Conservation (phyloP, 2,329 filamentous ascomycete genomes). For the Ophiostoma himal-ulmi region DNA sequence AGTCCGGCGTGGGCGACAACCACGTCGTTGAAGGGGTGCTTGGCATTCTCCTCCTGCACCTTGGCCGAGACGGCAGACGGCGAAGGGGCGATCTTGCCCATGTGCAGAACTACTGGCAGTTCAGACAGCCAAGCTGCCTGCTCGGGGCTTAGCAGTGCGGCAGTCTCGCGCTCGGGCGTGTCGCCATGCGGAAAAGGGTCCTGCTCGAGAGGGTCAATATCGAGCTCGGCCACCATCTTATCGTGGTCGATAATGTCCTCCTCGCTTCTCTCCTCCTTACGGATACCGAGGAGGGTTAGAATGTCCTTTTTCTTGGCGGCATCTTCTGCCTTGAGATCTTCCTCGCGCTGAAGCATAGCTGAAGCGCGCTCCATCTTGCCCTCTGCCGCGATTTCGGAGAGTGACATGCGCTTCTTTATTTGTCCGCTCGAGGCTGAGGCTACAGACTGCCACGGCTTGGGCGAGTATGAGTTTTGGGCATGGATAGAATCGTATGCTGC, state of each 20-base stretch:
- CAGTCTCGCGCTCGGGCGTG: slow-evolving; percentile 38
- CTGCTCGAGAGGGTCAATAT: slow-evolving; percentile 20
- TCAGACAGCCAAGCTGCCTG: slow-evolving; percentile 64
- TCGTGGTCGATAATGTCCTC: slow-evolving; percentile 23
- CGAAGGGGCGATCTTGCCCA: slow-evolving; percentile 50
- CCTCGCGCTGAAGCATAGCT: slow-evolving; percentile 27
- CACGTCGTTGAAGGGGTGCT: slow-evolving; percentile 43
- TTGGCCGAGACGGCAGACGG: slow-evolving; percentile 36
- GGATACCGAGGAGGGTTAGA: background rate
- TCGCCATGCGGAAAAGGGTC: slow-evolving; percentile 34
- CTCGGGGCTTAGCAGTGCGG: slow-evolving; percentile 46
- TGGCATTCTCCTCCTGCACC: slow-evolving; percentile 2
- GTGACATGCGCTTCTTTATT: background rate
- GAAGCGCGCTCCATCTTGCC: slow-evolving; percentile 21
- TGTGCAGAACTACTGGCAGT: slow-evolving; percentile 71
- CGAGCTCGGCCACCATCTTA: slow-evolving; percentile 15
- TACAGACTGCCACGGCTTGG: background rate
- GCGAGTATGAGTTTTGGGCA: slow-evolving; percentile 13
- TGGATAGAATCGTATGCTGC: slow-evolving; percentile 48
- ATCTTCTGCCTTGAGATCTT: slow-evolving; percentile 23
- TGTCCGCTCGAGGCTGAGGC: background rate
- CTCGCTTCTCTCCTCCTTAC: slow-evolving; percentile 16
- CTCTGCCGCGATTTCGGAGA: slow-evolving; percentile 21
- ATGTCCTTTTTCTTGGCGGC: slow-evolving; percentile 10
- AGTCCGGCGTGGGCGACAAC: slow-evolving; percentile 81